Conservation (phyloP, 768 basidiomycete species). For the Dentipellis fragilis region DNA sequence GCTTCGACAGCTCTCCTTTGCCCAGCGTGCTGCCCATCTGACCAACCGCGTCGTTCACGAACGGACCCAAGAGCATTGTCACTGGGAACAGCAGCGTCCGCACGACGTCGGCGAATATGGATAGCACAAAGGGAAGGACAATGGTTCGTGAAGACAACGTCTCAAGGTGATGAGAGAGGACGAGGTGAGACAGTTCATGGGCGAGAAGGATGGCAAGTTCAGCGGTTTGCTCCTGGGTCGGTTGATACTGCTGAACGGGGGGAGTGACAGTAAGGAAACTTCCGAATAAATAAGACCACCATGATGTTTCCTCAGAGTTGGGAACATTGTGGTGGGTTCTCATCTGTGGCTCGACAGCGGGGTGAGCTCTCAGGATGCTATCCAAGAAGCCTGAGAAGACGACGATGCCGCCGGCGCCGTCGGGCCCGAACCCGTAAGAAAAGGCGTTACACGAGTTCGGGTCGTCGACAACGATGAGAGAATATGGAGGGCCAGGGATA, state of each 20-base stretch:
- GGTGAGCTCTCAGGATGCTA: slow-evolving; percentile 46
- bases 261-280: slow-evolving; percentile 27
- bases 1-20: slow-evolving; percentile 61
- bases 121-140: slow-evolving; percentile 70
- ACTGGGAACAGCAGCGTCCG: slow-evolving; percentile 78
- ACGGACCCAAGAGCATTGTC: slow-evolving; percentile 89
- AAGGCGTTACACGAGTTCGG: slow-evolving; percentile 85
- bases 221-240: slow-evolving; percentile 71
- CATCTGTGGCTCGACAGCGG: slow-evolving; percentile 27
- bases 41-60: slow-evolving; percentile 89
- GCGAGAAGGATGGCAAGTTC: slow-evolving; percentile 86
- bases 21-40: slow-evolving; percentile 63
- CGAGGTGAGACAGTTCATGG: slow-evolving; percentile 88
- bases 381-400: slow-evolving; percentile 92
- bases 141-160: slow-evolving; percentile 80
- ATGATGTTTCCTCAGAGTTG: slow-evolving; percentile 22
- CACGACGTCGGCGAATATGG: slow-evolving; percentile 65
- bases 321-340: slow-evolving; percentile 7
- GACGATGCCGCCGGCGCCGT: slow-evolving; percentile 88
- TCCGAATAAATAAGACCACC: slow-evolving; percentile 41
- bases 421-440: slow-evolving; percentile 89
- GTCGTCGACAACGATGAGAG: slow-evolving; percentile 80
- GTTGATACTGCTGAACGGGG: slow-evolving; percentile 26
- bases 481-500: slow-evolving; percentile 79
- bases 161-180: slow-evolving; percentile 87